Evolutionary conservation across 331 rosid species (phyloP).

Genomic region (Quercus tomentella): DNA sequence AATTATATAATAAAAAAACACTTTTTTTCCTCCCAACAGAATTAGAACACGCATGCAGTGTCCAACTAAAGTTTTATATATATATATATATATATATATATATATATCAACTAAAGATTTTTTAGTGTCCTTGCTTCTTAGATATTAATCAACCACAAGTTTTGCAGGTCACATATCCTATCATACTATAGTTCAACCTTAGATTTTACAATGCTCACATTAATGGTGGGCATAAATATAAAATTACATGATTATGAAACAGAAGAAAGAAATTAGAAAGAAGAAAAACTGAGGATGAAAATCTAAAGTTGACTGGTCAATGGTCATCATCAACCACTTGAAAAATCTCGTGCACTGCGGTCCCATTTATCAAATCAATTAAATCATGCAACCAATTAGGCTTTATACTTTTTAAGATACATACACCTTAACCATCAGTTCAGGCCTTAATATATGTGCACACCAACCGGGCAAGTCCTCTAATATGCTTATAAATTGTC

Average conservation of each 20-base stretch:
- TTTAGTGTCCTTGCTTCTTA: too few species aligned
- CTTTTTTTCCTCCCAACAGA: too few species aligned
- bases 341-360: neutral
- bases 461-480: slow-evolving; percentile 9
- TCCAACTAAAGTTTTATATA: too few species aligned
- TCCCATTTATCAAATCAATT: neutral
- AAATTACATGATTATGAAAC: neutral
- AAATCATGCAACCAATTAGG: neutral
- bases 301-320: neutral
- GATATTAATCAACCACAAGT: neutral
- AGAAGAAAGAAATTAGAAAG: neutral
- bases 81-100: too few species aligned
- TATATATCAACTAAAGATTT: too few species aligned
- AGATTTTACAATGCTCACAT: neutral
- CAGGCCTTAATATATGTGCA: neutral
- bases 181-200: too few species aligned
- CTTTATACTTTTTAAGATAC: too few species aligned
- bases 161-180: too few species aligned
- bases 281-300: neutral
- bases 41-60: too few species aligned
- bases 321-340: neutral
- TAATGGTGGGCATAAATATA: neutral
- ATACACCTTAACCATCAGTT: neutral
- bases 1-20: too few species aligned
- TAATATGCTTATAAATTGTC: neutral